A percentile compares a stretch with the other conserved stretches of the same genome.
These are phyloP conservation scores for Penicillium dipodomyicola DNA, from an alignment of 495 filamentous ascomycete genomes.

Conservation along the genomic window DNA sequence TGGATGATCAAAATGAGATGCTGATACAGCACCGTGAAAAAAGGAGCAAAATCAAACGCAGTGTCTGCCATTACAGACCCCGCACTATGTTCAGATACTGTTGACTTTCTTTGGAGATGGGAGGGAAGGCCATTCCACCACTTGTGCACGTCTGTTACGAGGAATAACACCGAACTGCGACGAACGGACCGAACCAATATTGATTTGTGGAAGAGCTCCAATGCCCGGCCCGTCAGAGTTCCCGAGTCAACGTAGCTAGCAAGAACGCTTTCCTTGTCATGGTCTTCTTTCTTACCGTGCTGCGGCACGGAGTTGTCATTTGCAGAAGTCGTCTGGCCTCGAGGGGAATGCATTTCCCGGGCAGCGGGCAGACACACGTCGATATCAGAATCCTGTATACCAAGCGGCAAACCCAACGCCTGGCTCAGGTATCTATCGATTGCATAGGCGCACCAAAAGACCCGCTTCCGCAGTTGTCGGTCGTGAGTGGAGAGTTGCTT, in stretches of 20 bases:
- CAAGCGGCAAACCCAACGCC: constrained; percentile 44
- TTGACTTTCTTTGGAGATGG: constrained; percentile 25
- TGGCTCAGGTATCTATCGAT: constrained; percentile 51
- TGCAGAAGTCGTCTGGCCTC: neutral
- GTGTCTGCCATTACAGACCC: constrained; percentile 4
- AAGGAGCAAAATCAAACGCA: constrained; percentile 40
- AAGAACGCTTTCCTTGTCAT: constrained; percentile 30
- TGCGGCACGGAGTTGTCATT: neutral
- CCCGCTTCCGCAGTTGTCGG: constrained; percentile 41
- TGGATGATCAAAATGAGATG: constrained; percentile 66
- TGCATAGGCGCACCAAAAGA: constrained; percentile 53
- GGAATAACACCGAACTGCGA: constrained; percentile 35
- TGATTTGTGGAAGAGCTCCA: constrained; percentile 46
- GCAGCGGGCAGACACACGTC: constrained; percentile 40
- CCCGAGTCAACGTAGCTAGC: constrained; percentile 44
- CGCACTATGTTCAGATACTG: neutral
- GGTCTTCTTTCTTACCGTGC: constrained; percentile 9
- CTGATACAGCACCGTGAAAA: constrained; percentile 63
- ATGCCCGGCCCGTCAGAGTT: constrained; percentile 38
- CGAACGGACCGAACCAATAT: constrained; percentile 38
- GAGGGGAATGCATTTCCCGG: constrained; percentile 32
- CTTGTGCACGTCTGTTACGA: constrained; percentile 45
- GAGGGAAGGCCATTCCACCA: constrained; percentile 44
- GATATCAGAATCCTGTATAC: constrained; percentile 44
- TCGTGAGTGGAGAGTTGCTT: constrained; percentile 42